These are phyloP conservation scores for Talaromyces nanjingensis DNA, from an alignment of 495 filamentous ascomycete genomes.

Conservation along the genomic window DNA sequence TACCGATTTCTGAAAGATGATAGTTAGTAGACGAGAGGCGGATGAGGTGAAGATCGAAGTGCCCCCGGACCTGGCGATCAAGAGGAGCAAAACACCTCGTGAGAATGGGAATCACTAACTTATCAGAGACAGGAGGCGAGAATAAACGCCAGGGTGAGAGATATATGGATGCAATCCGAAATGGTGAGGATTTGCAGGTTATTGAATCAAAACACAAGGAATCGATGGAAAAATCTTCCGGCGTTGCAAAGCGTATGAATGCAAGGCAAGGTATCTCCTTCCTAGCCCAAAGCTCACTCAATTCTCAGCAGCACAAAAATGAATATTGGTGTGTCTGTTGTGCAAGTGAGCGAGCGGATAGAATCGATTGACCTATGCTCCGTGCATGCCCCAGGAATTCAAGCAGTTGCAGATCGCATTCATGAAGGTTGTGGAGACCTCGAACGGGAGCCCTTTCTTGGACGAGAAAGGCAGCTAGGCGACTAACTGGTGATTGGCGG, in stretches of 20 bases:
- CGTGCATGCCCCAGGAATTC: conserved; percentile 45
- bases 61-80: background rate
- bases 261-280: conserved; percentile 5
- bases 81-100: background rate
- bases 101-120: background rate
- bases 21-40: background rate
- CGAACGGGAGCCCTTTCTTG: conserved; percentile 22
- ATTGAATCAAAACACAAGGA: background rate
- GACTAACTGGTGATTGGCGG: conserved; percentile 28
- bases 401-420: conserved; percentile 37
- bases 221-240: background rate
- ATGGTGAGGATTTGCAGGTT: background rate
- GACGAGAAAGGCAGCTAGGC: conserved; percentile 19
- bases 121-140: background rate
- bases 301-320: background rate
- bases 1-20: background rate
- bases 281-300: background rate
- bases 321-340: background rate
- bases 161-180: background rate
- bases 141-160: conserved; percentile 1
- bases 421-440: conserved; percentile 31
- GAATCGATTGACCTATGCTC: conserved; percentile 25
- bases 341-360: background rate
- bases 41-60: background rate
- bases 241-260: background rate